Evolutionary conservation across 1,139 yeast genomes (phyloP), one percentile per base, ranked within the genome.

Genomic region (Yamadazyma spencermartinsiae): DNA sequence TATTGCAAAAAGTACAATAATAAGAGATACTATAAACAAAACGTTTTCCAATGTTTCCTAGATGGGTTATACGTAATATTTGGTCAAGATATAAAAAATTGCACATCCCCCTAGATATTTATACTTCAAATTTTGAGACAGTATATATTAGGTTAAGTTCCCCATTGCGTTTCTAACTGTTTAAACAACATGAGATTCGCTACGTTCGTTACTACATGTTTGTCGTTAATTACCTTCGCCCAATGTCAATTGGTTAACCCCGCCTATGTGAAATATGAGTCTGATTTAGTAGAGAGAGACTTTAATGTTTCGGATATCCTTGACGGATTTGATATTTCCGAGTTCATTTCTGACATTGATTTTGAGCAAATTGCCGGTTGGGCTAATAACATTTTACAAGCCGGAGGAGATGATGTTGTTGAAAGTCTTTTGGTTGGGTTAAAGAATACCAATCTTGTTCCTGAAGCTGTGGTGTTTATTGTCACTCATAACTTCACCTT

Each of bases 361-460:
- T 55, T 50, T 36, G 68, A 64, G 41, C 48, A 52, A 23, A 56
- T 62, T 45, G 68, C 71, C 11, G 71, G 70, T 2, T 54, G 53
- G 51, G 55, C 58, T 23, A 55, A 65, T 42, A 49, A 52, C 19
- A 44, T 65, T 27, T 57, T 65, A 43, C 50, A 49, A 17, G 51
- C 49, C 23, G 49, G 54, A 20, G 51, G 61, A 38, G 44, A 55
- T 39, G 39, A 58, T 35, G 52, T 54, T 36, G 53, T 65, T 40
- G 68, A 61, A 33, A 52, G 56, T 18, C 39, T 56, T 16, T 56
- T 64, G 38, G 47, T 48, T 14, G 57, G 54, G 17, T 50, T 63
- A 21, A 59, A 54, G 42, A 49, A 55, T 34, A 50, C 63, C 15
- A 44, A 57, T 17, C 39, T 64, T 35, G 49, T 63, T 24, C 66